Evolutionary conservation across 495 filamentous ascomycete species (phyloP), one percentile per base, ranked within the genome.

Genomic region (Immersiella caudata): DNA sequence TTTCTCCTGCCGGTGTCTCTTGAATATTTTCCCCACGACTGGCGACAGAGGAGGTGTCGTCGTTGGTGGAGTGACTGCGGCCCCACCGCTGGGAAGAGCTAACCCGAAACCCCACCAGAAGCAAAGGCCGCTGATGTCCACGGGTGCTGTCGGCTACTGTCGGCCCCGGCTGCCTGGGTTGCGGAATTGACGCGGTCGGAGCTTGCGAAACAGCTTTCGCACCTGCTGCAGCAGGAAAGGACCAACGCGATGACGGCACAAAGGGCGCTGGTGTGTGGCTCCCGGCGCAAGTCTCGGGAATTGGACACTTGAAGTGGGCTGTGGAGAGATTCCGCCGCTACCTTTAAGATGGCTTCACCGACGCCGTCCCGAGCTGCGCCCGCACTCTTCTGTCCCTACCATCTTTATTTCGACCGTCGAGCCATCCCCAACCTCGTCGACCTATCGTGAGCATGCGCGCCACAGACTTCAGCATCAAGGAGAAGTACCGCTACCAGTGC

Each of bases 401-500:
- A 6, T 33, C 50, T 26, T 25, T n/a, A 22, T 25, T 60, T 59
- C 35, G 20, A 6, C 22, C 20, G 40, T 4, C 35, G 49, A 26
- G 18, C 21, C 40, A 21, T 20, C 25, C 22, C 22, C 27, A 4
- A 56, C 25, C 22, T 57, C 25, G n/a, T 54, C 6, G 22, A 2
- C 22, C 26, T 5, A 58, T 57, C 49, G 57, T 68, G 73, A 83
- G 14, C 72, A 91, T 84, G 90, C 89, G 83, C 70, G 83, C 79
- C 73, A 88, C 83, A 58, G 72, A 74, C 51, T 90, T 85, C 67
- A 84, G 68, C 68, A 80, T 83, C 67, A 78, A 71, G 64, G 86
- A 82, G 78, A 90, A 80, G 61, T 91, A 84, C 83, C 87, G 76
- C 72, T 93, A 85, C 77, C 87, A 79, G 76, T 89, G 86, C 83